Percentiles rank a stretch among this genome's conserved stretches.
Conservation (phyloP, 2,329 filamentous ascomycete species). For the Helicocarpus griseus region DNA sequence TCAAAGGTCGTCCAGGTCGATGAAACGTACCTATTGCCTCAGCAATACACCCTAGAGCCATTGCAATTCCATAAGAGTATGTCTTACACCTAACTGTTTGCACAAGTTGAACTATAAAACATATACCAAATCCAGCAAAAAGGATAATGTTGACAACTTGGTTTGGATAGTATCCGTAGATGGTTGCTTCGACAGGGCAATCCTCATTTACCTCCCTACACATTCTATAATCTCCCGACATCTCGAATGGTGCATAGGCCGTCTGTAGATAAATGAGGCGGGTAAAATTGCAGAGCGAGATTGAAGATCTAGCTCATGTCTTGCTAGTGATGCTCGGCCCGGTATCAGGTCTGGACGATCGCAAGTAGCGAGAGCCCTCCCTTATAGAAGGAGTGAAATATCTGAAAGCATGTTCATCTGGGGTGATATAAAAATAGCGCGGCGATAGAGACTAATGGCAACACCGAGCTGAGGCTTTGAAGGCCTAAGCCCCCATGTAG, state of each 20-base stretch:
- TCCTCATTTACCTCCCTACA: background rate
- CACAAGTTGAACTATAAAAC: background rate
- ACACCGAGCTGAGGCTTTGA: no score
- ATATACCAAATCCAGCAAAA: background rate
- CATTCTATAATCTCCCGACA: background rate
- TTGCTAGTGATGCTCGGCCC: no score
- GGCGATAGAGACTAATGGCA: no score
- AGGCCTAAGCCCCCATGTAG: no score
- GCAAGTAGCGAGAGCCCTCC: no score
- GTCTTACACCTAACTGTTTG: background rate
- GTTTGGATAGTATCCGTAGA: slow-evolving; percentile 1
- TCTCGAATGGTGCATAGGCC: background rate
- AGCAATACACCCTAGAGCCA: background rate
- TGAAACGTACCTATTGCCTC: background rate
- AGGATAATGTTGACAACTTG: background rate
- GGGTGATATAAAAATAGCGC: no score
- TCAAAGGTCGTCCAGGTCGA: background rate
- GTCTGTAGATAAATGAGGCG: background rate
- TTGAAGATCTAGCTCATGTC: no score
- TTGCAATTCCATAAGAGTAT: slow-evolving; percentile 1
- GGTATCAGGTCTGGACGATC: no score
- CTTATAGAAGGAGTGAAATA: no score
- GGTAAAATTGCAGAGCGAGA: no score
- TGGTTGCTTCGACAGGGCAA: background rate
- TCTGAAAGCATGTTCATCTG: no score